Evolutionary conservation across 2,329 filamentous ascomycete genomes (phyloP).

Genomic region (Verticillium longisporum): DNA sequence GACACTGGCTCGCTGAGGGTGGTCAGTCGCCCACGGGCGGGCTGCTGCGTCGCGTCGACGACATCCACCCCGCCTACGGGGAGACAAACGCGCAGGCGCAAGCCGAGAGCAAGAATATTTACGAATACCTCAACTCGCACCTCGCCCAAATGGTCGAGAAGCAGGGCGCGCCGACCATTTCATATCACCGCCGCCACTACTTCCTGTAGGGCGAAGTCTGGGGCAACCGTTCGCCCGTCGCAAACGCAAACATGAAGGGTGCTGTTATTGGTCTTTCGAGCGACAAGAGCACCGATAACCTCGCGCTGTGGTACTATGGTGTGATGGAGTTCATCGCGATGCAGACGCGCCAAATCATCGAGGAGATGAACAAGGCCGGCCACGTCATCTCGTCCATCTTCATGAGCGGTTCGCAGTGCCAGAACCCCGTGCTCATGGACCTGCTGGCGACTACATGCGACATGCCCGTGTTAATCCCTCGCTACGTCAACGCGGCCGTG

Average conservation of each 20-base stretch:
- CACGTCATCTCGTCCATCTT: slow-evolving; percentile 90
- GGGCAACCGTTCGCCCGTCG: slow-evolving; percentile 91
- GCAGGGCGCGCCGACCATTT: slow-evolving; percentile 64
- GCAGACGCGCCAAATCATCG: slow-evolving; percentile 92
- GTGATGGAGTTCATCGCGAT: slow-evolving; percentile 98
- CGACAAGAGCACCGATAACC: slow-evolving; percentile 79
- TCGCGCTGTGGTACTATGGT: slow-evolving; percentile 88
- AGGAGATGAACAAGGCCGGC: slow-evolving; percentile 85
- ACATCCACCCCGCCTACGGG: slow-evolving; percentile 87
- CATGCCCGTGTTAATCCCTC: slow-evolving; percentile 89
- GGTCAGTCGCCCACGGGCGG: slow-evolving; percentile 96
- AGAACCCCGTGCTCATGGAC: slow-evolving; percentile 87
- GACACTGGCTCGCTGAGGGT: slow-evolving; percentile 95
- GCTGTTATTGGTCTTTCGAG: slow-evolving; percentile 79
- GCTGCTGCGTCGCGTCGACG: slow-evolving; percentile 86
- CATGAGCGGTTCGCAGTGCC: slow-evolving; percentile 97
- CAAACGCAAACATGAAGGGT: slow-evolving; percentile 89
- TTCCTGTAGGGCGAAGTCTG: slow-evolving; percentile 99
- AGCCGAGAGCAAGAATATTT: slow-evolving; percentile 81
- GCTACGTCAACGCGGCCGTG: slow-evolving; percentile 91
- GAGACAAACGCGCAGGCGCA: slow-evolving; percentile 73
- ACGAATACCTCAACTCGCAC: slow-evolving; percentile 89
- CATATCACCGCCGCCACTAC: slow-evolving; percentile 84
- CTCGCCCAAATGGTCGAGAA: slow-evolving; percentile 69
- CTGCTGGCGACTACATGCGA: slow-evolving; percentile 85